Evolutionary conservation across 305 asterid genomes (phyloP).

Genomic region (Fraxinus albicans): DNA sequence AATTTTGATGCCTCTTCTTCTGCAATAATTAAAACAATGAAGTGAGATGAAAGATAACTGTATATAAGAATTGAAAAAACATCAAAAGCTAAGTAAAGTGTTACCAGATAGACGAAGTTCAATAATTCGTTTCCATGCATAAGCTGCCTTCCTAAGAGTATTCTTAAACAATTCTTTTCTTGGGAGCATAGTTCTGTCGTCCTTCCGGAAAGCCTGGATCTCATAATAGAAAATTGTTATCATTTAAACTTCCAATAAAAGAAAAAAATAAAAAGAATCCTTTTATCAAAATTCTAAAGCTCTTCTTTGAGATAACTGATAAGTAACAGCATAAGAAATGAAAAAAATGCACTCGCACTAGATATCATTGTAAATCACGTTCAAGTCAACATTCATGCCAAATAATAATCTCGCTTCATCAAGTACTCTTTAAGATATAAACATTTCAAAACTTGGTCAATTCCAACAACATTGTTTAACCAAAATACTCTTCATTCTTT

Average conservation of each 20-base stretch:
- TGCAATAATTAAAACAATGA: constrained; percentile 36
- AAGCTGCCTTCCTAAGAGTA: constrained; percentile 82
- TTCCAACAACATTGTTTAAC: not conserved
- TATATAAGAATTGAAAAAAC: constrained; percentile 10
- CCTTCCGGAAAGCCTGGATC: constrained; percentile 72
- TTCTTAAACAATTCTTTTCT: constrained; percentile 88
- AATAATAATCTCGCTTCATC: not conserved
- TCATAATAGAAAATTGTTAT: constrained; percentile 9
- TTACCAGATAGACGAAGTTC: constrained; percentile 79
- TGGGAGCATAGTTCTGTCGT: constrained; percentile 69
- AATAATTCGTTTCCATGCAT: constrained; percentile 71
- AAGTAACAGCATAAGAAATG: not conserved
- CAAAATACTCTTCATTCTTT: not conserved
- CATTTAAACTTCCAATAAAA: not conserved
- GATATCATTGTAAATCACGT: not conserved
- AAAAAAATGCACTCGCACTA: not conserved
- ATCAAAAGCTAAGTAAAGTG: constrained; percentile 1
- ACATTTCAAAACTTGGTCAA: not conserved
- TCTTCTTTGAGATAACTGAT: not conserved
- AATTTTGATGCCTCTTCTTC: constrained; percentile 83
- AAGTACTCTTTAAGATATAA: not conserved
- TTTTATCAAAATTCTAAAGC: not conserved
- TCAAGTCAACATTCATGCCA: not conserved
- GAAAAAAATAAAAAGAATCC: not conserved
- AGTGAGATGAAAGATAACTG: constrained; percentile 12